Percentiles rank a stretch among this genome's conserved stretches.
Conservation (phyloP, 441 rosid genomes). For the Raphanus hybrid region DNA sequence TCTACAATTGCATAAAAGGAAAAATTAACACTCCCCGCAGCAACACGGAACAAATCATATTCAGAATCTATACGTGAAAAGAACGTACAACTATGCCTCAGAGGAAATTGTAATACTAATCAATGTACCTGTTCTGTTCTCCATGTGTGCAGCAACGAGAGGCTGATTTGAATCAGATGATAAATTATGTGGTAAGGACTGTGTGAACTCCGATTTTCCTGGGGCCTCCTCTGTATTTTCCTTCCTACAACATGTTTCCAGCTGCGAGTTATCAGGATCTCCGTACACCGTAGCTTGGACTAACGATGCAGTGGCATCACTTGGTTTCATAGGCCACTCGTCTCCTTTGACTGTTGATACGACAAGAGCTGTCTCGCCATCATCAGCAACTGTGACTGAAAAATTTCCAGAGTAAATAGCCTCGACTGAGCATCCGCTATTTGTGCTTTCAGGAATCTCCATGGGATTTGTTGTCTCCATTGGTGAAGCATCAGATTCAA, state of each 20-base stretch:
- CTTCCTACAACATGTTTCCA: conserved; percentile 44
- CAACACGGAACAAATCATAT: neutral
- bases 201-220: conserved; percentile 47
- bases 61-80: neutral
- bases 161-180: conserved; percentile 48
- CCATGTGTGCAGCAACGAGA: conserved; percentile 46
- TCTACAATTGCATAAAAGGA: conserved; percentile 23
- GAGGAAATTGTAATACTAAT: conserved; percentile 39
- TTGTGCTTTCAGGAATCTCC: conserved; percentile 48
- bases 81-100: conserved; percentile 33
- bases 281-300: conserved; percentile 49
- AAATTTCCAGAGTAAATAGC: conserved; percentile 67
- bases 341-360: conserved; percentile 76
- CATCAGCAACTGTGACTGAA: conserved; percentile 86
- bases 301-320: conserved; percentile 45
- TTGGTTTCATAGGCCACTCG: conserved; percentile 52
- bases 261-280: conserved; percentile 40
- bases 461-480: conserved; percentile 48
- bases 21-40: conserved; percentile 10
- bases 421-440: conserved; percentile 53
- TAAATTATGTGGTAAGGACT: conserved; percentile 56
- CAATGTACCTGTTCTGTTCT: conserved; percentile 42
- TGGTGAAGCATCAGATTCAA: conserved; percentile 50
- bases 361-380: conserved; percentile 95
- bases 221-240: conserved; percentile 43